These are phyloP conservation scores for Umbelopsis sp. DNA, from an alignment of 192 early-diverging fungal genomes.

Conservation along the genomic window DNA sequence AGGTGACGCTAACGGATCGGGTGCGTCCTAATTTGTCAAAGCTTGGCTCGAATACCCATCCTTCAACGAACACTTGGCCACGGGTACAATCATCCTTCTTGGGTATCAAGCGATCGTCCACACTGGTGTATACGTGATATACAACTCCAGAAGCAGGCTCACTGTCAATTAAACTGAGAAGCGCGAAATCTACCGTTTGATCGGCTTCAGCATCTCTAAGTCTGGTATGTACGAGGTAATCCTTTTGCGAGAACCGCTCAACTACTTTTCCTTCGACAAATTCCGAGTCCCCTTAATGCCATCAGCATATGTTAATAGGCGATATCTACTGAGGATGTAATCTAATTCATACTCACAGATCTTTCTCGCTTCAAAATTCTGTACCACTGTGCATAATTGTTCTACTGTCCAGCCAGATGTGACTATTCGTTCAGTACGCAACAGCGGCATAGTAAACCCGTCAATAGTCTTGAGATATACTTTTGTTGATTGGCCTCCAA, in stretches of 20 bases:
- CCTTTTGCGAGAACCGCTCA: conserved; percentile 47
- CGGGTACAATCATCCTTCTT: conserved; percentile 45
- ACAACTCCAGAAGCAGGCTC: conserved; percentile 45
- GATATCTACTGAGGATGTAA: not conserved
- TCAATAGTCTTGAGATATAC: conserved; percentile 42
- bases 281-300: conserved; percentile 44
- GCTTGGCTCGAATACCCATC: conserved; percentile 46
- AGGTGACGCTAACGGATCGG: conserved; percentile 41
- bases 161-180: conserved; percentile 45
- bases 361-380: conserved; percentile 45
- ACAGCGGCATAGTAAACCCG: conserved; percentile 42
- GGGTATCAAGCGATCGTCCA: conserved; percentile 47
- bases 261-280: conserved; percentile 48
- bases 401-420: conserved; percentile 46
- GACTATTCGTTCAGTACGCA: conserved; percentile 46
- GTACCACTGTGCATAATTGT: conserved; percentile 49
- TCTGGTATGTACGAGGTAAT: conserved; percentile 44
- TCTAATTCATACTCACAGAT: conserved; percentile 28
- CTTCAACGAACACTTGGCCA: conserved; percentile 42
- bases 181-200: conserved; percentile 48
- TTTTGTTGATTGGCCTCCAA: conserved; percentile 36
- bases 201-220: conserved; percentile 40
- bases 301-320: not conserved
- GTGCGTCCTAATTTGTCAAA: conserved; percentile 43
- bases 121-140: conserved; percentile 44